Evolutionary conservation across 192 early-diverging fungal species (phyloP), one percentile per base, ranked within the genome.

Genomic region (Rhizophagus clarus): DNA sequence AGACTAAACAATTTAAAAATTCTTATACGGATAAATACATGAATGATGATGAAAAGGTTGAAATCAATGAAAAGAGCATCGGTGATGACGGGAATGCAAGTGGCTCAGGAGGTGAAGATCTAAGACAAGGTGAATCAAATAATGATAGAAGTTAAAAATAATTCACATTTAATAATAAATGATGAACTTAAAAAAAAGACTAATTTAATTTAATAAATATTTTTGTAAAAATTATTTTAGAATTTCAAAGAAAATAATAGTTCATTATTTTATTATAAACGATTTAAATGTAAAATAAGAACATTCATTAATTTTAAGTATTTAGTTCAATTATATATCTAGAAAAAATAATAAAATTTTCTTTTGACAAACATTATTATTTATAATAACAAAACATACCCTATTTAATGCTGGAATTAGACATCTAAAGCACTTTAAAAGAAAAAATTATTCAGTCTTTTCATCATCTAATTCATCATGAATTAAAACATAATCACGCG

Each of bases 401-500:
- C 8, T 9, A 45, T 45, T 12, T 45, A 45, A 12, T 45, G 2
- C 42, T 45, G 42, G 42, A 45, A 12, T 1, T 12, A 12, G 11
- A 12, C 42, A 45, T 45, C 42, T 12, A 45, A 45, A 40, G 2
- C 42, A 11, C 42, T 1, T 45, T 45, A 45, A 45, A 12, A 45
- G 9, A 9, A 45, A 45, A 45, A 45, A 45, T 56, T 22, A 56
- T 56, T n/a, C 51, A 56, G 6, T 17, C 17, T 17, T 56, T 56
- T 22, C 51, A 20, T 56, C 17, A 56, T 56, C 72, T 45, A 31
- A 28, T 78, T 78, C 76, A 69, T 96, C 95, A 79, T 89, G 85
- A 78, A 99, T 87, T 22, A 99, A 79, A 6, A 99, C 96, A 76
- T 96, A 98, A 75, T 99, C 97, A 69, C 97, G 87, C 1, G 94